Percentiles rank a stretch among this genome's conserved stretches.
These are phyloP conservation scores for Ochetophila trinervis DNA, from an alignment of 306 rosid genomes.

Conservation along the genomic window DNA sequence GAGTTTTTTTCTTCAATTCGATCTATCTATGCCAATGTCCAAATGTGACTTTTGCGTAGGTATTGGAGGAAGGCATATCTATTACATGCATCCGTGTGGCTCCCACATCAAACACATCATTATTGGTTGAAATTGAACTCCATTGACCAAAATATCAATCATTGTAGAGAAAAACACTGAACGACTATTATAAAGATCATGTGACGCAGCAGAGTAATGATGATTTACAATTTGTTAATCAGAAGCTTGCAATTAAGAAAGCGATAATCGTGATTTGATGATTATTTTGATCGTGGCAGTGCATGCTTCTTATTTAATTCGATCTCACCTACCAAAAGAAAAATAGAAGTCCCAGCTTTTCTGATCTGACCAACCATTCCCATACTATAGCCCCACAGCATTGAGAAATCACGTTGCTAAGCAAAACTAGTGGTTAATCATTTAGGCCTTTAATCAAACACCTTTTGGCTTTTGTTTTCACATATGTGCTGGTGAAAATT, in stretches of 20 bases:
- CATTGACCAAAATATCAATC: slow-evolving; percentile 36
- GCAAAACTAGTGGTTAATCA: background rate
- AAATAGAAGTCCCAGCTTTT: no score
- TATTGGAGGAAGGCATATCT: no score
- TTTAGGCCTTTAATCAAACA: background rate
- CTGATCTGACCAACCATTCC: background rate
- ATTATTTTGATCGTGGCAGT: slow-evolving; percentile 38
- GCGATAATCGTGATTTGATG: slow-evolving; percentile 40
- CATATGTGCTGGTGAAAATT: background rate
- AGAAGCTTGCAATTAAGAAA: background rate
- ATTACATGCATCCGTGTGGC: background rate
- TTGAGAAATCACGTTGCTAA: background rate
- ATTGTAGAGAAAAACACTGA: slow-evolving; percentile 2
- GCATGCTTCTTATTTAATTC: slow-evolving; percentile 24
- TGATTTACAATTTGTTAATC: background rate
- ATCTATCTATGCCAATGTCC: no score
- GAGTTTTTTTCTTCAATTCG: no score
- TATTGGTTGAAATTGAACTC: slow-evolving; percentile 31
- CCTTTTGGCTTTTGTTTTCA: background rate
- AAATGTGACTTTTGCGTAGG: no score
- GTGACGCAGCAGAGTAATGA: slow-evolving; percentile 6
- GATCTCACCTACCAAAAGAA: background rate
- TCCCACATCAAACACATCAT: slow-evolving; percentile 15
- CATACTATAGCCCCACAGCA: slow-evolving; percentile 17
- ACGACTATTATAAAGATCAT: no score